A percentile compares a stretch with the other conserved stretches of the same genome.
Evolutionary conservation across 441 rosid genomes (phyloP).

Genomic region (Erodium chrysanthum): DNA sequence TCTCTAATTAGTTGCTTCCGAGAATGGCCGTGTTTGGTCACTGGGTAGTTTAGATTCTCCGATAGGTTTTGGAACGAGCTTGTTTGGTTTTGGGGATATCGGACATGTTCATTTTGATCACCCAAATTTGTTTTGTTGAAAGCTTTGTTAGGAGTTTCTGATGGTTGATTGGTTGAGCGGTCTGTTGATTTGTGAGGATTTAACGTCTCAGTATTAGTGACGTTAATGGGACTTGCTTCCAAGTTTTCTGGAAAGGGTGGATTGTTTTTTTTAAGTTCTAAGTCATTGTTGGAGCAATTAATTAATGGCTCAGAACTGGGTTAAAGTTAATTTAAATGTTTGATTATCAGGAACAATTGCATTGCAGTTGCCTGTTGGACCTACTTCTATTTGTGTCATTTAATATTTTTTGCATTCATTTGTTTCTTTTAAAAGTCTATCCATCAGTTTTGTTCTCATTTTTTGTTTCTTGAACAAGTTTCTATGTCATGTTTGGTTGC

Average conservation of each 20-base stretch:
- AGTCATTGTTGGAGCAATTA: neutral
- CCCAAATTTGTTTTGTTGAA: neutral
- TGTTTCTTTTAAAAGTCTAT: slow-evolving; percentile 2
- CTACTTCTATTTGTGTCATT: slow-evolving; percentile 2
- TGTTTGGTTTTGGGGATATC: slow-evolving; percentile 6
- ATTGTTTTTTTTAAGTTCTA: neutral
- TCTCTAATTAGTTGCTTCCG: neutral
- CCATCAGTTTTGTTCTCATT: neutral
- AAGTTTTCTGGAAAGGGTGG: slow-evolving; percentile 1
- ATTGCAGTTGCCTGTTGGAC: slow-evolving; percentile 3
- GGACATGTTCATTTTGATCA: neutral
- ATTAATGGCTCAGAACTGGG: slow-evolving; percentile 6
- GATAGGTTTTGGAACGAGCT: slow-evolving; percentile 2
- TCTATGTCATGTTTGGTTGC: neutral
- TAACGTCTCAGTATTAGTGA: neutral
- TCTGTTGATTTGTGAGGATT: slow-evolving; percentile 8
- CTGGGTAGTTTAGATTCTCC: slow-evolving; percentile 3
- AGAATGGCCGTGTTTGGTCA: slow-evolving; percentile 10
- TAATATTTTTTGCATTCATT: neutral
- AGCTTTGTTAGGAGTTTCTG: slow-evolving; percentile 5
- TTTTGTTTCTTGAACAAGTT: neutral
- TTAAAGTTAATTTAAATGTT: slow-evolving; percentile 1
- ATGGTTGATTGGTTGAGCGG: slow-evolving; percentile 3
- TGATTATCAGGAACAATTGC: slow-evolving; percentile 1
- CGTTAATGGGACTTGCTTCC: slow-evolving; percentile 6